Evolutionary conservation across 148 eudicot species (phyloP).

Genomic region (Persicaria maculosa): DNA sequence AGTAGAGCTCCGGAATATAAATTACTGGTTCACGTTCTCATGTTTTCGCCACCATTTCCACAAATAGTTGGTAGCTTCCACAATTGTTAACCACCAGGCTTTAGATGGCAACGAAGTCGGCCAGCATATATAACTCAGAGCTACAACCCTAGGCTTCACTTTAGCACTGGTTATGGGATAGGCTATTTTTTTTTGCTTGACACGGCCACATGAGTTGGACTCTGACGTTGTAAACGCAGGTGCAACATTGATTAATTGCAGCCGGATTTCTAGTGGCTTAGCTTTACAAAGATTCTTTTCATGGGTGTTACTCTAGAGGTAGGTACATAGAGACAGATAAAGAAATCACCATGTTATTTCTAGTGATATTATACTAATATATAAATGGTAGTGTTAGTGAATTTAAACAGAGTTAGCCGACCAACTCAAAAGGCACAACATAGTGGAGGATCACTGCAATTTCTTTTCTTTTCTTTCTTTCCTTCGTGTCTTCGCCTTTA

Average conservation of each 20-base stretch:
- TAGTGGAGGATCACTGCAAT: constrained; percentile 8
- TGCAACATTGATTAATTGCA: not conserved
- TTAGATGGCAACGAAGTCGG: not conserved
- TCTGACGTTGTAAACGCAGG: not conserved
- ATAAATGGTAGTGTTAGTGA: not conserved
- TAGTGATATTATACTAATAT: not conserved
- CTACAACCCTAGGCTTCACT: constrained; percentile 1
- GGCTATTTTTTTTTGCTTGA: not conserved
- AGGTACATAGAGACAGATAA: constrained; percentile 3
- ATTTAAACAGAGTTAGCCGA: not conserved
- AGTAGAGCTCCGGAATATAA: not conserved
- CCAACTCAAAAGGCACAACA: not conserved
- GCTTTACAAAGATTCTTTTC: constrained; percentile 12
- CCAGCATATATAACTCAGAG: not conserved
- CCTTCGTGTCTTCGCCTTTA: not conserved
- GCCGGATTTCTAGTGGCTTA: not conserved
- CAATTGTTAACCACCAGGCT: not conserved
- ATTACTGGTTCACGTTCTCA: not conserved
- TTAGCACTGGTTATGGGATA: not conserved
- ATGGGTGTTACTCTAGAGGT: not conserved
- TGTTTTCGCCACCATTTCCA: not conserved
- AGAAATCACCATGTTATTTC: constrained; percentile 4
- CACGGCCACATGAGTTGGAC: constrained; percentile 7
- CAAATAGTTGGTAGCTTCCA: not conserved
- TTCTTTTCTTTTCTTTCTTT: not conserved